phyloP scores from a whole-genome alignment of 371 early-diverging fungal species.

The Mucor racemosus region DNA sequence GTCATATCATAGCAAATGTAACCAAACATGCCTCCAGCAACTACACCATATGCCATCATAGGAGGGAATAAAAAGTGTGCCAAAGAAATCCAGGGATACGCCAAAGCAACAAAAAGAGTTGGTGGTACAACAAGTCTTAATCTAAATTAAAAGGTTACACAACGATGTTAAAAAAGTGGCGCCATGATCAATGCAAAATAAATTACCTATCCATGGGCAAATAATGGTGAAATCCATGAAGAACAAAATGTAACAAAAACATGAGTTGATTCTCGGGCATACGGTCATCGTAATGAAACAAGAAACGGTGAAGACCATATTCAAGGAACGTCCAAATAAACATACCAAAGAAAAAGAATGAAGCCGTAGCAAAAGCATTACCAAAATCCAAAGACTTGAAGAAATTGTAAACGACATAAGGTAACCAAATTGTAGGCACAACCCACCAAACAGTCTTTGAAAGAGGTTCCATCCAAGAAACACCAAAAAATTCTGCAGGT shows the following conservation, averaged over 20 bases:
- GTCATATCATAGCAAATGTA: conserved; percentile 90
- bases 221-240: conserved; percentile 96
- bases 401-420: conserved; percentile 57
- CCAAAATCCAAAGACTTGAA: conserved; percentile 34
- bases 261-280: conserved; percentile 84
- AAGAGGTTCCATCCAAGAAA: conserved; percentile 75
- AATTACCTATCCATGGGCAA: conserved; percentile 92
- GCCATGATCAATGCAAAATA: conserved; percentile 10
- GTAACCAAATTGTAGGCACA: conserved; percentile 89
- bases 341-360: conserved; percentile 68
- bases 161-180: conserved; percentile 15
- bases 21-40: conserved; percentile 76
- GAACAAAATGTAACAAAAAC: conserved; percentile 81
- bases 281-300: conserved; percentile 89
- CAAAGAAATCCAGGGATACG: conserved; percentile 55
- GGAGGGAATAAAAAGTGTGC: conserved; percentile 60
- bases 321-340: conserved; percentile 83
- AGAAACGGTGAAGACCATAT: conserved; percentile 89
- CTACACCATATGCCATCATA: conserved; percentile 58
- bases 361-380: conserved; percentile 34
- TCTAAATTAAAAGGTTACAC: conserved; percentile 51
- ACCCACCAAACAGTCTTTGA: conserved; percentile 92
- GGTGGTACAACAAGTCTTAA: conserved; percentile 94
- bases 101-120: conserved; percentile 70
- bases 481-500: conserved; percentile 84